Base-by-base conservation (phyloP, 495 filamentous ascomycete species). In the Aspergillus baeticus region DNA sequence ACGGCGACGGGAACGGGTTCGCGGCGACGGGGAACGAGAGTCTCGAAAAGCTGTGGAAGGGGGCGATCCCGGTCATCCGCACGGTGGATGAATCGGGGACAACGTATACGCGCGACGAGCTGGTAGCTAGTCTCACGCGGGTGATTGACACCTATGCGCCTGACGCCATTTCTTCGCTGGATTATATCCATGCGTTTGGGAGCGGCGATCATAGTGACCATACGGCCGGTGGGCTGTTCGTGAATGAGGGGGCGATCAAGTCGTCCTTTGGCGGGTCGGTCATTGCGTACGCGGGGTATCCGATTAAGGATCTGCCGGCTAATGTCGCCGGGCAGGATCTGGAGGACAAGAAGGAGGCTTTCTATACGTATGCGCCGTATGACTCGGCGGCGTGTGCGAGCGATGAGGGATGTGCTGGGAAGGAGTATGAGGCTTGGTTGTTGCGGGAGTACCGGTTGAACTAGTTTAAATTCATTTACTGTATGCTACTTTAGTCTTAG, bases 131-230 rank as follows among this genome's bases (percentile, higher is more conserved):
- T 13, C 38, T 64, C 4, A 20, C 36, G 0, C 8, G 3, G 1
- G 22, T 64, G 15, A 58, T 61, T 14, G 23, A 49, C 11, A 18
- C 23, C 17, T 64, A 51, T 18, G 11, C 36, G 5, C 61, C 57
- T 4, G 61, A 57, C 7, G 17, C 29, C 14, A 20, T 64, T 14
- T 55, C 55, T 18, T 45, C 58, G 0, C 50, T 38, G 23, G 52
- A 60, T 41, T 57, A 57, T 43, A 38, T 45, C 10, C 18, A 49
- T 38, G 37, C 20, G 10, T 59, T 52, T 49, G 53, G 51, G 5
- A 46, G 39, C 1, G 57, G 57, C 1, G 61, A 64, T 20, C 61
- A 64, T 37, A 57, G 54, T 35, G 61, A 64, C 17, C 61, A 64
- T 38, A 51, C 53, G 13, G 45, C 54, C 14, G 46, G 49, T 4